Percentiles rank a stretch among this genome's conserved stretches.
These are phyloP conservation scores for Bigelowiella natans DNA, from an alignment of 78 protist genomes.

Conservation along the genomic window DNA sequence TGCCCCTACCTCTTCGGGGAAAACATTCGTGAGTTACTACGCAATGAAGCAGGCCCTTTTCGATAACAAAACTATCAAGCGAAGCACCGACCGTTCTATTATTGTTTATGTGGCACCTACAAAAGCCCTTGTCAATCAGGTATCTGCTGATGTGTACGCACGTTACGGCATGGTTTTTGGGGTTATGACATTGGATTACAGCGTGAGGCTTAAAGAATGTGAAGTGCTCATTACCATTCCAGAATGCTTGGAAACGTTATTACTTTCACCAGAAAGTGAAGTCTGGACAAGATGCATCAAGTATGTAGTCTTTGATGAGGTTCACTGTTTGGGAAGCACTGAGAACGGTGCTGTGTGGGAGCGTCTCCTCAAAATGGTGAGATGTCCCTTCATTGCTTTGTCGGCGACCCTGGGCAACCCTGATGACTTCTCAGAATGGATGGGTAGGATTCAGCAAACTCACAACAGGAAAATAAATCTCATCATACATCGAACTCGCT, in stretches of 20 bases:
- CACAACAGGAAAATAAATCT: background rate
- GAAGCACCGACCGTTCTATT: constrained; percentile 15
- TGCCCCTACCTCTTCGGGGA: constrained; percentile 80
- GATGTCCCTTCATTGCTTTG: constrained; percentile 68
- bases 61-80: background rate
- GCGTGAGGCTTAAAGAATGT: constrained; percentile 12
- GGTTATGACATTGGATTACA: background rate
- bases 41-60: constrained; percentile 47
- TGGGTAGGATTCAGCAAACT: background rate
- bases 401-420: constrained; percentile 78
- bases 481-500: background rate
- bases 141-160: constrained; percentile 6
- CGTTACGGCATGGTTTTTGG: constrained; percentile 6
- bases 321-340: background rate
- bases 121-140: constrained; percentile 71
- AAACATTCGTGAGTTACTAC: constrained; percentile 71
- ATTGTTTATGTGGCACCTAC: constrained; percentile 76
- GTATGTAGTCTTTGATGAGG: constrained; percentile 75
- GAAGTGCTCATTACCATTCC: constrained; percentile 30
- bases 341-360: background rate
- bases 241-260: constrained; percentile 31
- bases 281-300: constrained; percentile 39
- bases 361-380: background rate
- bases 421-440: constrained; percentile 51
- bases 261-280: background rate